phyloP scores from a whole-genome alignment of 1,284 basidiomycete genomes.

The Veloporphyrellus conicus region DNA sequence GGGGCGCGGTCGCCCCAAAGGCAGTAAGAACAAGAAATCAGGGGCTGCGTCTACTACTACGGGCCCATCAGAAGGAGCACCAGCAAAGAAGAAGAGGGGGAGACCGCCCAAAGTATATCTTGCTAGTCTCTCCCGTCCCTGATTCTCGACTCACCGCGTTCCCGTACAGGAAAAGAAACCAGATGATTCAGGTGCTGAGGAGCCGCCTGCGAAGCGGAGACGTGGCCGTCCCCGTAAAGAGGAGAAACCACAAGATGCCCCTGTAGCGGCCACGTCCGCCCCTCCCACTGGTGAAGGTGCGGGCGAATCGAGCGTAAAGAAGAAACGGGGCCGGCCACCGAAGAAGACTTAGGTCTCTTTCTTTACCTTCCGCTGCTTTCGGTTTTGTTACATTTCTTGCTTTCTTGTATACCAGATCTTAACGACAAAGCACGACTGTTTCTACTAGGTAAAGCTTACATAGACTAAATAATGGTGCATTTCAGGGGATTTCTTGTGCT shows the following conservation, averaged over 20 bases:
- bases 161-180: slow-evolving; percentile 51
- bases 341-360: slow-evolving; percentile 45
- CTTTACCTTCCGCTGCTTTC: slow-evolving; percentile 14
- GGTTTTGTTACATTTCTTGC: slow-evolving; percentile 27
- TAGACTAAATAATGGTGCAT: slow-evolving; percentile 36
- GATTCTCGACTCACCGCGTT: slow-evolving; percentile 26
- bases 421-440: slow-evolving; percentile 31
- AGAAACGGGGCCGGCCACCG: slow-evolving; percentile 68
- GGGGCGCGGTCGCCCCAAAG: slow-evolving; percentile 73
- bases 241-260: slow-evolving; percentile 45
- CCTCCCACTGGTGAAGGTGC: slow-evolving; percentile 39
- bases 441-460: slow-evolving; percentile 34
- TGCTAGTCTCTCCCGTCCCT: slow-evolving; percentile 22
- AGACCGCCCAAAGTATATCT: slow-evolving; percentile 68
- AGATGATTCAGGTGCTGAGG: slow-evolving; percentile 45
- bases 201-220: slow-evolving; percentile 54
- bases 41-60: slow-evolving; percentile 38
- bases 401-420: slow-evolving; percentile 36
- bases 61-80: slow-evolving; percentile 36
- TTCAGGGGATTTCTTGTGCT: slow-evolving; percentile 25
- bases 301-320: slow-evolving; percentile 50
- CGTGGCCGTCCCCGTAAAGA: slow-evolving; percentile 70
- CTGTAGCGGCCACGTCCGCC: slow-evolving; percentile 30
- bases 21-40: slow-evolving; percentile 77
- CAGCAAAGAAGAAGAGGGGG: slow-evolving; percentile 59